Percentiles rank a stretch among this genome's conserved stretches.
phyloP scores from a whole-genome alignment of 2,329 filamentous ascomycete species.

The Dactylellina parvicollis region DNA sequence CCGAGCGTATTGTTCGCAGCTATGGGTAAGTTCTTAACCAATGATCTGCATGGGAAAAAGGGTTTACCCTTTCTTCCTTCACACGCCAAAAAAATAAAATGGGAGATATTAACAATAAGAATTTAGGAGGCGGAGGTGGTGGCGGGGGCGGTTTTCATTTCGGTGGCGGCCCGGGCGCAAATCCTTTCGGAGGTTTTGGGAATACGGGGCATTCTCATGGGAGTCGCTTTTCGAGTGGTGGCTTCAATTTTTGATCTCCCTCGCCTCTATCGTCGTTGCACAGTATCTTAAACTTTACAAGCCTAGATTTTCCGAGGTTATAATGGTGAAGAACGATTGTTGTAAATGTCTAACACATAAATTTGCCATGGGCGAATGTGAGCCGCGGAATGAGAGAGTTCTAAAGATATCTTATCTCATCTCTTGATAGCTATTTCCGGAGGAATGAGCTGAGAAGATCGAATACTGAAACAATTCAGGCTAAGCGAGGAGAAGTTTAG shows the following conservation, averaged over 20 bases:
- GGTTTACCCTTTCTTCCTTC: too few species aligned
- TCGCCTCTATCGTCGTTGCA: conserved; percentile 1
- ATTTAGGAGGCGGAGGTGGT: conserved; percentile 25
- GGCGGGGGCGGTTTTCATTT: conserved; percentile 43
- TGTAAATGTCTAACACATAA: neutral
- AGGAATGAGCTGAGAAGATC: neutral
- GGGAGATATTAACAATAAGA: conserved; percentile 8
- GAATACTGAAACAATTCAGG: neutral
- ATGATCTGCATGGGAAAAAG: too few species aligned
- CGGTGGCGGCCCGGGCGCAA: conserved; percentile 26
- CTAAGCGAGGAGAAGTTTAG: neutral
- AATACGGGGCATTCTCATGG: conserved; percentile 39
- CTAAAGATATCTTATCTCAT: neutral
- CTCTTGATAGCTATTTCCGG: neutral
- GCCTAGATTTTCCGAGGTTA: neutral
- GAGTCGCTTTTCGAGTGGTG: conserved; percentile 38
- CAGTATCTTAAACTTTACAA: neutral
- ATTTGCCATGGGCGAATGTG: conserved; percentile 9
- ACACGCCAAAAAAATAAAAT: neutral
- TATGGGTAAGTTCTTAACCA: conserved; percentile 39
- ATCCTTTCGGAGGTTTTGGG: conserved; percentile 50
- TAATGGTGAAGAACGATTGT: neutral
- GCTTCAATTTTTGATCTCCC: conserved; percentile 43
- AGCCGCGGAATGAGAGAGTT: neutral
- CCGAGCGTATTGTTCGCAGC: conserved; percentile 50